Conservation (phyloP, 129 eudicot genomes). For the Oenanthe sinensis region DNA sequence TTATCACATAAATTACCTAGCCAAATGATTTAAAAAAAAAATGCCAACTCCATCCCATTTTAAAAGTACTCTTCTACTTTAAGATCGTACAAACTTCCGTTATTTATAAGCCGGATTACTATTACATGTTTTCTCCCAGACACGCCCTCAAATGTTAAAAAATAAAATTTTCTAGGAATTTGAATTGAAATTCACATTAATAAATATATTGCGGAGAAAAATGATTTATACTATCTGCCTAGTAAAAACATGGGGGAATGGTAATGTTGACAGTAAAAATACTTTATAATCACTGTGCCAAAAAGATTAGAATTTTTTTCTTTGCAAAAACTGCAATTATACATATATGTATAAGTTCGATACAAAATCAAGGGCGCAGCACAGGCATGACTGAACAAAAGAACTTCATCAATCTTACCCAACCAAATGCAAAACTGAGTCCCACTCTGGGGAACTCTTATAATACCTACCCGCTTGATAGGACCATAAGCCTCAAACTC, state of each 20-base stretch:
- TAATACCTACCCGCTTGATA: constrained; percentile 98
- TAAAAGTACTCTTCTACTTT: neutral
- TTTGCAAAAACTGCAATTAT: neutral
- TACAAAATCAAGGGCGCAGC: neutral
- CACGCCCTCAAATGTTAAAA: neutral
- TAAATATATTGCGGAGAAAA: neutral
- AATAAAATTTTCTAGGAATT: neutral
- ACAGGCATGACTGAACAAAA: constrained; percentile 14
- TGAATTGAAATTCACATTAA: neutral
- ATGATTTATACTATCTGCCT: neutral
- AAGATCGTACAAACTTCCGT: neutral
- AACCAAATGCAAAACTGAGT: constrained; percentile 63
- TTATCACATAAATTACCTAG: neutral
- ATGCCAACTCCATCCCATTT: neutral
- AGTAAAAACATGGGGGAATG: neutral
- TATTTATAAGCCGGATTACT: neutral
- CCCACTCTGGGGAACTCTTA: constrained; percentile 51
- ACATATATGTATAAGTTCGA: neutral
- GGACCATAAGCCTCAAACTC: constrained; percentile 99
- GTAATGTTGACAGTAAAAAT: neutral
- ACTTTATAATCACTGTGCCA: neutral
- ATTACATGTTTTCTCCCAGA: neutral
- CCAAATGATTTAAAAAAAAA: neutral
- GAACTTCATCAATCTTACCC: constrained; percentile 50
- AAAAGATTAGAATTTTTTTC: neutral